Evolutionary conservation across 2,329 filamentous ascomycete species (phyloP), one percentile per base, ranked within the genome.

Genomic region (Aspergillus brasiliensis): DNA sequence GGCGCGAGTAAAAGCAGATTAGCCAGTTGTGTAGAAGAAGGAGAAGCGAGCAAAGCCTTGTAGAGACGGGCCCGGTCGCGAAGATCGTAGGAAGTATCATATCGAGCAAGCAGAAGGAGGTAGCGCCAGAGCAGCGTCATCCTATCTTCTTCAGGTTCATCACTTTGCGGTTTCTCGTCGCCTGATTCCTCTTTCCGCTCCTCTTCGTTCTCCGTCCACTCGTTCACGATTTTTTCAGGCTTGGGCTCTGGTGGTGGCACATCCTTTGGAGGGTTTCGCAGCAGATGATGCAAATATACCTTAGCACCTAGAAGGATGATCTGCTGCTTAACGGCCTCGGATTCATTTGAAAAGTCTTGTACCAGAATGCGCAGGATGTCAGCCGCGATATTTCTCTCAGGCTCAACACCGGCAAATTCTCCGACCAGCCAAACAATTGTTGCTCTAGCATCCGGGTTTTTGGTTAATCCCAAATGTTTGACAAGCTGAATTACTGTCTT

Each of bases 351-450:
- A 71, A 98, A 99, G 17, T 88, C 89, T 73, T 92, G 94, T 47
- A 92, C 84, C 2, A 99, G 80, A 46, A 98, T 94, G 7, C 95
- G 87, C 34, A 98, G 80, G 6, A 98, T 92, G 70, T 99, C 95
- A 0, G 94, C 88, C 0, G 95, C 95, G 62, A 99, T 94, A 69
- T 96, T 96, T 72, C 95, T 88, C 61, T 93, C 88, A 8, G 88
- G 85, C 58, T 92, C 87, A 2, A 90, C 77, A 0, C 92, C 91
- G 0, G 94, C 87, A 69, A 96, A 98, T 75, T 99, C 95, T 48
- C 95, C 95, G 0, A 98, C 93, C 0, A 99, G 86, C 95, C 95
- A 99, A 67, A 99, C 90, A 64, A 99, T 97, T 52, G 91, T 97
- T 3, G 95, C 95, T 65, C 95, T 85, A 3, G 95, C 95, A 62